Base-by-base conservation (phyloP, 805 yeast genomes). In the Wickerhamiella kurtzmanii region DNA sequence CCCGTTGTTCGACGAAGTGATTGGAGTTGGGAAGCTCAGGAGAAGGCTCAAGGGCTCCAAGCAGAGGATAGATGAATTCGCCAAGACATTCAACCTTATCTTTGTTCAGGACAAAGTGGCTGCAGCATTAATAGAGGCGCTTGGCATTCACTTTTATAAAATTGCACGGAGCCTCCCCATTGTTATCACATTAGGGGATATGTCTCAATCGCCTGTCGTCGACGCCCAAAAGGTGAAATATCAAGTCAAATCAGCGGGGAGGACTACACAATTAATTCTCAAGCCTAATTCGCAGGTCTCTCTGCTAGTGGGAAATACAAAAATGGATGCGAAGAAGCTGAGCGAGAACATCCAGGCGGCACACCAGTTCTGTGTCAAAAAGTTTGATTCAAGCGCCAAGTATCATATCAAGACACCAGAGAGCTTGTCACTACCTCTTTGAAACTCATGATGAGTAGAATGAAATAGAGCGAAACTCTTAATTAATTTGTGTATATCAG, bases 21-120 rank as follows among this genome's bases (percentile, higher is more conserved):
- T 56, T 21, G 60, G 60, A 8, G 57, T 57, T 1, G 59, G 59
- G 20, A 55, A 53, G 44, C 56, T 57, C 22, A 38, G 60, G 11
- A 48, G 59, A 2, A 53, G 60, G 13, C 35, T 57, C 9, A 48
- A 49, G 16, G 35, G 41, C 36, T 51, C 53, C 19, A 44, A 44
- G 37, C 16, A 13, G 20, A 45, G 43, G 20, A 45, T 50, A 8
- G 50, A 46, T 40, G 49, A 51, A 35, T 57, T 57, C 37, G 51
- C 50, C 32, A 43, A 46, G 17, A 32, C 56, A 8, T 57, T 56
- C 41, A 48, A 55, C 1, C 36, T 41, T 2, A 47, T 57, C 13
- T 48, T 48, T 36, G 57, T 51, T n/a, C 58, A 56, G 45, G 55
- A 52, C 41, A 48, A 48, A 22, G 60, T 51, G 13, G 45, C 41